These are phyloP conservation scores for Stramenopiles sp. DNA, from an alignment of 352 stramenopile species.

Conservation along the genomic window DNA sequence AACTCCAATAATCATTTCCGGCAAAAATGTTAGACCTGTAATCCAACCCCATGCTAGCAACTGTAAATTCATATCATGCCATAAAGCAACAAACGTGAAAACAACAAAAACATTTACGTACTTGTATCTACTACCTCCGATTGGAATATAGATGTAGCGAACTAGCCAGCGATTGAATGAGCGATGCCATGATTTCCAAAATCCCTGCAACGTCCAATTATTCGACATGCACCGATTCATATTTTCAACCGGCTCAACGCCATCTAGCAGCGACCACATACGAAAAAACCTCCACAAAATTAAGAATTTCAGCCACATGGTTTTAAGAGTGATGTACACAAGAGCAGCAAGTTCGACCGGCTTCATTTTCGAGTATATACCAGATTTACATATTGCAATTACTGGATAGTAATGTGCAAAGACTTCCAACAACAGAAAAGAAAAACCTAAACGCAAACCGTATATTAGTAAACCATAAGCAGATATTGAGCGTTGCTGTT, in stretches of 20 bases:
- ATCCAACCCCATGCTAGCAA: conserved; percentile 33
- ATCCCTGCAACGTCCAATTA: conserved; percentile 35
- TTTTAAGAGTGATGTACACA: conserved; percentile 29
- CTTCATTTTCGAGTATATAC: background rate
- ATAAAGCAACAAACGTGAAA: conserved; percentile 40
- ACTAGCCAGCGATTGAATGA: conserved; percentile 43
- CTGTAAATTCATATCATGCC: conserved; percentile 36
- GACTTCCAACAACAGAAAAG: conserved; percentile 27
- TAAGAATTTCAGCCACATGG: conserved; percentile 44
- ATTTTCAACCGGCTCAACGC: conserved; percentile 35
- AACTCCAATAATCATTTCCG: conserved; percentile 23
- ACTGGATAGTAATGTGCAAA: conserved; percentile 22
- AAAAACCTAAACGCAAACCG: conserved; percentile 19
- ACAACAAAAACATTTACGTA: conserved; percentile 25
- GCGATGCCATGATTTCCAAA: conserved; percentile 32
- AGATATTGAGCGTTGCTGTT: background rate
- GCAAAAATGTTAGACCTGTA: conserved; percentile 31
- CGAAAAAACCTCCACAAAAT: conserved; percentile 37
- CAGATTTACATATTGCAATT: conserved; percentile 27
- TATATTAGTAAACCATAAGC: conserved; percentile 20
- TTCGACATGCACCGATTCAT: conserved; percentile 39
- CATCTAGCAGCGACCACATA: conserved; percentile 33
- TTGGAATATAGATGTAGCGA: conserved; percentile 38
- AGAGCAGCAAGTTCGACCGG: conserved; percentile 1
- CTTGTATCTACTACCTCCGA: conserved; percentile 25